Evolutionary conservation across 495 filamentous ascomycete species (phyloP), one percentile per base, ranked within the genome.

Genomic region (Lasiosphaeriaceae sp.): DNA sequence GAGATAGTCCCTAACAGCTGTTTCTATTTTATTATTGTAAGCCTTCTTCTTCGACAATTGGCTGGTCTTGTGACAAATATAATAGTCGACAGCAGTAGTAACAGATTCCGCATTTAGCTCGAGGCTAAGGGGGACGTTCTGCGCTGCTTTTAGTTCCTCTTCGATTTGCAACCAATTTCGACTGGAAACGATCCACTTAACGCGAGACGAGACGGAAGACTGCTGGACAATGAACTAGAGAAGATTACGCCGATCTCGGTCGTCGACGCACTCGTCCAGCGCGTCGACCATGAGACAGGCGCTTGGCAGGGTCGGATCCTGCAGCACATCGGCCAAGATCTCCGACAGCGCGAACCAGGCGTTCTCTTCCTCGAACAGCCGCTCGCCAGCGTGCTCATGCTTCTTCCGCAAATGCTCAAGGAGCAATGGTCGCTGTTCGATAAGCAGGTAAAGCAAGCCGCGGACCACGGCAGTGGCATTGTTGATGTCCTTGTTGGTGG

Each of bases 261-360:
- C 31, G 8, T 34, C 50, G 7, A 55, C 59, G 50, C 76, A 81
- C 62, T 82, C 80, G 60, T 81, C 76, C 3, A 82, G 71, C 3
- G 77, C 80, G 58, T 82, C 80, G 50, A 81, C 66, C 0, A 80
- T 55, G 5, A 78, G 46, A 56, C 61, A 74, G 2, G 69, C 58
- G 2, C 8, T 53, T 3, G 58, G 26, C 11, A 72, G 35, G 35
- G 34, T 56, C 16, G 60, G 53, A 50, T 75, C 71, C 35, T 66
- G 37, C 39, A 77, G 41, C 19, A 77, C 69, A n/a, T 53, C 47
- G 7, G 31, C 26, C 24, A 76, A 67, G 20, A 76, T 65, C 4
- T 63, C 46, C 19, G 47, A 63, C 11, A 76, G 52, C 11, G 58
- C 64, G 53, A 57, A 17, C 54, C 61, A 71, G 14, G 63, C 61